Conservation (phyloP, 2,329 filamentous ascomycete species). For the Colletotrichum tabaci region DNA sequence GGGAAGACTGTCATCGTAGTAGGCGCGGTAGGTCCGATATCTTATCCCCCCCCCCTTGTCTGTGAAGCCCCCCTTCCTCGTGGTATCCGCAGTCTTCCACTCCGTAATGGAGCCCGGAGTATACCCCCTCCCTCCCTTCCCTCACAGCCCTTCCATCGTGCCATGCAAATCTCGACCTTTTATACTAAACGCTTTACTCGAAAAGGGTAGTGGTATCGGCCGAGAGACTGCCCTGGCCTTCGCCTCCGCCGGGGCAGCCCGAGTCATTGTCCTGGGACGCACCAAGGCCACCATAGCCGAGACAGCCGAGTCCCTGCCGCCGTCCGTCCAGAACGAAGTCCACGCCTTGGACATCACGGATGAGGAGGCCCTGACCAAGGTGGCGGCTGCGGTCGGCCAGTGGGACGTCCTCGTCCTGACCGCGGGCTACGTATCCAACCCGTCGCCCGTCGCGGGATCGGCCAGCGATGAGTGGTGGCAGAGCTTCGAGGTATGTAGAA, state of each 20-base stretch:
- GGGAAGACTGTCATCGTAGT: conserved; percentile 74
- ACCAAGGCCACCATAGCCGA: conserved; percentile 49
- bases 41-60: not conserved
- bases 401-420: conserved; percentile 44
- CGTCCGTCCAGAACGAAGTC: conserved; percentile 9
- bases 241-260: conserved; percentile 55
- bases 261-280: conserved; percentile 58
- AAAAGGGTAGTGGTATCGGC: conserved; percentile 67
- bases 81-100: not conserved
- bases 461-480: conserved; percentile 45
- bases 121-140: not conserved
- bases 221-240: conserved; percentile 76
- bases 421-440: conserved; percentile 40
- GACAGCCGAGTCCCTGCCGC: conserved; percentile 44
- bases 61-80: not conserved
- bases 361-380: conserved; percentile 20
- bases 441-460: conserved; percentile 40
- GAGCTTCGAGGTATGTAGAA: conserved; percentile 44
- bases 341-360: conserved; percentile 30
- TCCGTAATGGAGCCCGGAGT: not conserved
- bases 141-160: not conserved
- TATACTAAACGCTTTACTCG: not conserved
- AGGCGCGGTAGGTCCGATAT: conserved; percentile 65
- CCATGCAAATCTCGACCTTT: not conserved
- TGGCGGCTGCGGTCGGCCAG: conserved; percentile 37